Base-by-base conservation (phyloP, 2,329 filamentous ascomycete genomes). In the Fusarium brachygibbosum region DNA sequence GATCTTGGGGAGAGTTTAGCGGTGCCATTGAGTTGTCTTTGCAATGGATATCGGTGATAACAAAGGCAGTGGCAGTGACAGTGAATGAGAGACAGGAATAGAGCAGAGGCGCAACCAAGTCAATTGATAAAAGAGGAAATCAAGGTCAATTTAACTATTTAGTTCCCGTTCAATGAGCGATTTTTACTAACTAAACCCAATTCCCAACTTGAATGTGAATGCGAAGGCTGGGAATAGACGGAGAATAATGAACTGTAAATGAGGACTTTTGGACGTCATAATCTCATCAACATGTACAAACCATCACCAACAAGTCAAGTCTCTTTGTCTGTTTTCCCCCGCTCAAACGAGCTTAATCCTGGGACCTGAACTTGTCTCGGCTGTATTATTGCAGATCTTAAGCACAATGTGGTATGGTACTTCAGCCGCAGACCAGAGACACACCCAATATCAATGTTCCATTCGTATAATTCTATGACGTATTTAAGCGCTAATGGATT, bases 241-340 rank as follows among this genome's bases (percentile, higher is more conserved):
- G 10, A 37, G 23, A 25, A 25, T 4, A 25, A 25, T 25, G 23
- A 34, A 34, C 13, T 6, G 28, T 16, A 46, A 28, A 67, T 65
- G 48, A 68, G 51, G 51, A 31, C 29, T 8, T 58, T 42, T 48
- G 41, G 4, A 70, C 67, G 67, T 70, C 67, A 70, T 70, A 55
- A 19, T 52, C 17, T 6, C 67, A 67, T 70, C 67, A 70, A 61
- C 29, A 50, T 50, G n/a, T 41, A 32, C 50, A 28, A 19, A 56
- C 63, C 59, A 70, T 70, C 50, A 52, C 59, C 35, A n/a, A n/a
- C n/a, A n/a, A n/a, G n/a, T n/a, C n/a, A 37, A 69, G 14, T 58
- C 44, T 32, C 40, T 48, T 12, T n/a, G 3, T 25, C n/a, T 6
- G 10, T 7, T 40, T 17, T 65, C 55, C 66, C 66, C 62, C 66